Conservation (phyloP, 169 alveolate genomes). For the Babesia divergens region DNA sequence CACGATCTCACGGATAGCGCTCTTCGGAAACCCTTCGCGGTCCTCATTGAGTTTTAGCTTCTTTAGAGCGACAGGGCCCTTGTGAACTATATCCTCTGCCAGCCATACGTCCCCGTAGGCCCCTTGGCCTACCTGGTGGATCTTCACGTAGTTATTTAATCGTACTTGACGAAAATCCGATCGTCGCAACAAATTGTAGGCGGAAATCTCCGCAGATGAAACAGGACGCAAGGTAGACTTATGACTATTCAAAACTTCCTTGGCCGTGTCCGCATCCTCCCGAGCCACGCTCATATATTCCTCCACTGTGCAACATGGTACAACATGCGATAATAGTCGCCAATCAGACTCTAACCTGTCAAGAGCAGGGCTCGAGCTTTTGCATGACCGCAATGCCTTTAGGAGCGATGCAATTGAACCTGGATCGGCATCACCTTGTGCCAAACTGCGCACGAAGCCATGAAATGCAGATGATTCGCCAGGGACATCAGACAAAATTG, state of each 20-base stretch:
- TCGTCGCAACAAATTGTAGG: background rate
- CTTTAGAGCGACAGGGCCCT: conserved; percentile 81
- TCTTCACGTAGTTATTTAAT: conserved; percentile 73
- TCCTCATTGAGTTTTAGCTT: conserved; percentile 81
- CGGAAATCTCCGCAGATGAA: background rate
- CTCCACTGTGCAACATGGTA: background rate
- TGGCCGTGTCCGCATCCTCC: background rate
- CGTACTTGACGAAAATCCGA: conserved; percentile 47
- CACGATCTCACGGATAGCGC: conserved; percentile 83
- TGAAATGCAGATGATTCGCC: conserved; percentile 5
- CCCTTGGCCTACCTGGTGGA: conserved; percentile 88
- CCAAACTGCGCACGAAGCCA: background rate
- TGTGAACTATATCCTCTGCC: conserved; percentile 80
- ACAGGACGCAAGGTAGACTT: background rate
- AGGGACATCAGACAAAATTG: conserved; percentile 8
- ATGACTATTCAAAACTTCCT: background rate
- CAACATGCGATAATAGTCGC: conserved; percentile 6
- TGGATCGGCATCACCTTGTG: background rate
- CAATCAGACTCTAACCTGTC: conserved; percentile 12
- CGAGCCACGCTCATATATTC: background rate
- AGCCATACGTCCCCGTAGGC: conserved; percentile 90
- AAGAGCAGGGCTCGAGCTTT: background rate
- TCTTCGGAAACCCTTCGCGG: conserved; percentile 86
- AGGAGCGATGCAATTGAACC: conserved; percentile 4
- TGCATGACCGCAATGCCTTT: background rate